Evolutionary conservation across 176 grass and related monocot species (phyloP).

Genomic region (Themeda triandra): DNA sequence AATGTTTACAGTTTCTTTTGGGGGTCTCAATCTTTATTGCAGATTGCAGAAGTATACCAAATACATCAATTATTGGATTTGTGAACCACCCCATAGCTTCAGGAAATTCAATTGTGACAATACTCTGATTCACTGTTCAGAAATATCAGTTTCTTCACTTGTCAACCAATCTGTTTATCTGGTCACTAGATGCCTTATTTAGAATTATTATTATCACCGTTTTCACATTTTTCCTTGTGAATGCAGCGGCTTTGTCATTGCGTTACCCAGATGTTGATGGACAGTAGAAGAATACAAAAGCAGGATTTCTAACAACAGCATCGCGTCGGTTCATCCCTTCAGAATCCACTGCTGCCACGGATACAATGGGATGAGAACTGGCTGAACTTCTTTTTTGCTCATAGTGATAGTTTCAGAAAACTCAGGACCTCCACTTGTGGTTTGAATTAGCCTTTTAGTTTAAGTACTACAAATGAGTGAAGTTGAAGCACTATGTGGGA

Average conservation of each 20-base stretch:
- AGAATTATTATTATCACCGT: neutral
- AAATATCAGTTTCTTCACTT: neutral
- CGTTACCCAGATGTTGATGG: neutral
- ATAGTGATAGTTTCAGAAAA: neutral
- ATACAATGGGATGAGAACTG: neutral
- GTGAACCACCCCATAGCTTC: neutral
- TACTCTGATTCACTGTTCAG: neutral
- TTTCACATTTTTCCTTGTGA: neutral
- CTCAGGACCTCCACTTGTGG: too few species aligned
- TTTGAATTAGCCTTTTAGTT: too few species aligned
- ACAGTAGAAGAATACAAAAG: neutral
- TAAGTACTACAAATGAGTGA: too few species aligned
- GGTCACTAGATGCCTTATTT: too few species aligned
- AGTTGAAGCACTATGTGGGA: too few species aligned
- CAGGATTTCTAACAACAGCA: neutral
- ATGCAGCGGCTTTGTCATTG: neutral
- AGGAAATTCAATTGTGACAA: neutral
- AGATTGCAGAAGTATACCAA: too few species aligned
- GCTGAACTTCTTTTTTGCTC: neutral
- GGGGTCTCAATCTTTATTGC: too few species aligned
- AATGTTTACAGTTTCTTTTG: too few species aligned
- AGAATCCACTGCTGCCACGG: neutral
- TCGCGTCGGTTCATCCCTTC: neutral
- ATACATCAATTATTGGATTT: neutral
- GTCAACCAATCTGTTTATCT: neutral